Evolutionary conservation across 352 stramenopile species (phyloP).

Genomic region (Globisporangium nagaii): DNA sequence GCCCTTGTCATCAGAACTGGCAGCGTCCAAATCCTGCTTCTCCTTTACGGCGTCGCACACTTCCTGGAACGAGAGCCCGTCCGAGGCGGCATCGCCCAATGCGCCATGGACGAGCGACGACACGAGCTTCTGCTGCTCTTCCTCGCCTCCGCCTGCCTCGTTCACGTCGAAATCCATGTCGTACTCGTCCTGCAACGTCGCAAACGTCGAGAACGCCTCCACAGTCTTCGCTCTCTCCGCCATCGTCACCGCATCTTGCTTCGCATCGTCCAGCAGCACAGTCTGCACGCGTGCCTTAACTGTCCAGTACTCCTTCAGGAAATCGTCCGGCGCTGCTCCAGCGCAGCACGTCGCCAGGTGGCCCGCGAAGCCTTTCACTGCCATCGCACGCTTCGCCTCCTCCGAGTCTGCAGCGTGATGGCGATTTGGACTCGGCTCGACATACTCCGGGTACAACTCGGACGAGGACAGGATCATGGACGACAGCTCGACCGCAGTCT

Average conservation of each 20-base stretch:
- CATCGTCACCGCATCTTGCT: conserved; percentile 13
- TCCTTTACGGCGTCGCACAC: neutral
- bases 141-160: neutral
- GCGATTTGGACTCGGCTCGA: conserved; percentile 14
- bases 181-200: neutral
- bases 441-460: conserved; percentile 34
- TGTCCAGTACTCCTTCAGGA: conserved; percentile 67
- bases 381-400: conserved; percentile 23
- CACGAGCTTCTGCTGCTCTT: neutral
- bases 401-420: conserved; percentile 9
- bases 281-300: conserved; percentile 48
- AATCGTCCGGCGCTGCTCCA: conserved; percentile 53
- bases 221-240: conserved; percentile 13
- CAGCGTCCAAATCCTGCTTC: neutral
- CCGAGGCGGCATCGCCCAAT: neutral
- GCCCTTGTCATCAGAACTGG: neutral
- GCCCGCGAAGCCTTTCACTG: conserved; percentile 64
- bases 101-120: neutral
- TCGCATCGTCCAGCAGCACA: conserved; percentile 7
- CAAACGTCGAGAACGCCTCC: conserved; percentile 36
- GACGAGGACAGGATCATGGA: conserved; percentile 44
- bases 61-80: conserved; percentile 10
- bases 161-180: neutral
- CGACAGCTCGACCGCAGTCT: conserved; percentile 48
- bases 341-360: conserved; percentile 49